These are phyloP conservation scores for Thalassia testudinum DNA, from an alignment of 116 monocot genomes.

Conservation along the genomic window DNA sequence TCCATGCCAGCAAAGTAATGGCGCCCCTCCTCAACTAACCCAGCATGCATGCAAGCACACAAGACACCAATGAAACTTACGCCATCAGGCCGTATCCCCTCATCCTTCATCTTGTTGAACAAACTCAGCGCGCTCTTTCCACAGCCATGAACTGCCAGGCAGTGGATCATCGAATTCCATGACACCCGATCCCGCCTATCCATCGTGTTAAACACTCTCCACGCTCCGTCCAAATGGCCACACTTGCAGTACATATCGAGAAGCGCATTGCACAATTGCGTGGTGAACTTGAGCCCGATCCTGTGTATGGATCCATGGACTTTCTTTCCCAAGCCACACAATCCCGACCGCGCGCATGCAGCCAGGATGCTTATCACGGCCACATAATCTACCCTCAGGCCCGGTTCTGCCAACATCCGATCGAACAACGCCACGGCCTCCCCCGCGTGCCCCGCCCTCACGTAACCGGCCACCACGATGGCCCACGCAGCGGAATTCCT, in stretches of 20 bases:
- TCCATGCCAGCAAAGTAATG: slow-evolving; percentile 36
- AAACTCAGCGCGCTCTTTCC: slow-evolving; percentile 43
- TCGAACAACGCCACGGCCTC: slow-evolving; percentile 46
- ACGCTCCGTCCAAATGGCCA: slow-evolving; percentile 38
- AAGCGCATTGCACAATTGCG: slow-evolving; percentile 51
- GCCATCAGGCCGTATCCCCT: slow-evolving; percentile 44
- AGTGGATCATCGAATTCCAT: slow-evolving; percentile 76
- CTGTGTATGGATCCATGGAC: slow-evolving; percentile 23
- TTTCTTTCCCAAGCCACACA: slow-evolving; percentile 46
- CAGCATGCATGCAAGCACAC: slow-evolving; percentile 65
- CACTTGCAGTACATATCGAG: slow-evolving; percentile 80
- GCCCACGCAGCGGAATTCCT: slow-evolving; percentile 49
- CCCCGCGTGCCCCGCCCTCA: slow-evolving; percentile 40
- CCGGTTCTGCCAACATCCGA: slow-evolving; percentile 23
- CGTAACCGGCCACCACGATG: slow-evolving; percentile 44
- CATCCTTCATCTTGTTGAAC: slow-evolving; percentile 40
- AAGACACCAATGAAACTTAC: slow-evolving; percentile 62
- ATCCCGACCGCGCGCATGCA: slow-evolving; percentile 57
- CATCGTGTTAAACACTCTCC: slow-evolving; percentile 31
- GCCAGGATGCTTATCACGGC: slow-evolving; percentile 44
- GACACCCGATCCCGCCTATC: slow-evolving; percentile 30
- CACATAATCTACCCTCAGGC: slow-evolving; percentile 27
- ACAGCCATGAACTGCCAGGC: slow-evolving; percentile 55
- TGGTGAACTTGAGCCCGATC: slow-evolving; percentile 12
- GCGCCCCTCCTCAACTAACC: slow-evolving; percentile 52